These are phyloP conservation scores for Phytophthora sp. DNA, from an alignment of 352 stramenopile genomes.

Conservation along the genomic window DNA sequence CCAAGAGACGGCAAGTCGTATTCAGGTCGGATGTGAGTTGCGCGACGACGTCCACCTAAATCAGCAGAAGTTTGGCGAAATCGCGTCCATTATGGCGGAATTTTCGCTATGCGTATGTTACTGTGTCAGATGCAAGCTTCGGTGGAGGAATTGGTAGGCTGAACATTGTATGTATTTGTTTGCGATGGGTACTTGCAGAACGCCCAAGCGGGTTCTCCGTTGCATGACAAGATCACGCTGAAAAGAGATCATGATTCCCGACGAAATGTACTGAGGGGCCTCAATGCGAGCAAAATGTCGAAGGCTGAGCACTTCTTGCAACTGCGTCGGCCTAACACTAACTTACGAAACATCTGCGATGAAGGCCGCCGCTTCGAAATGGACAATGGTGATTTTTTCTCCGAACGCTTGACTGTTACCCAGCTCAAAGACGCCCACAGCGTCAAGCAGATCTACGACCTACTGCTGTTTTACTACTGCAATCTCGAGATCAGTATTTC, in stretches of 20 bases:
- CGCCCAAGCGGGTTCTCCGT: constrained; percentile 19
- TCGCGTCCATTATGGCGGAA: constrained; percentile 40
- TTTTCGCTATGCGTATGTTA: constrained; percentile 30
- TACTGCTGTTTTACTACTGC: constrained; percentile 55
- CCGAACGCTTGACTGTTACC: constrained; percentile 49
- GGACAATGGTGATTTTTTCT: constrained; percentile 48
- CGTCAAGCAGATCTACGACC: constrained; percentile 59
- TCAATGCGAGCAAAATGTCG: constrained; percentile 39
- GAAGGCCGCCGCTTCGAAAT: constrained; percentile 53
- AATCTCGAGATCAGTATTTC: constrained; percentile 73
- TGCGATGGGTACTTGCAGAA: constrained; percentile 10
- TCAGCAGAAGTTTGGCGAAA: constrained; percentile 35
- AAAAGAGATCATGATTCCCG: constrained; percentile 24
- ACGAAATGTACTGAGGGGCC: constrained; percentile 7
- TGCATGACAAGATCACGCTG: constrained; percentile 26
- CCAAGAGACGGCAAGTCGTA: constrained; percentile 11
- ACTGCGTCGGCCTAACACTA: constrained; percentile 23
- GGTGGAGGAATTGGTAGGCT: background rate
- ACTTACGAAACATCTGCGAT: constrained; percentile 31
- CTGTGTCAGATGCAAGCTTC: background rate
- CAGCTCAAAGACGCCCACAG: constrained; percentile 47
- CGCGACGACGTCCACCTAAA: constrained; percentile 35
- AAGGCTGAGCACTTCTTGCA: constrained; percentile 34
- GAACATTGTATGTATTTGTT: background rate
- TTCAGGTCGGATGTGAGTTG: constrained; percentile 28